Percentiles rank a stretch among this genome's conserved stretches.
Evolutionary conservation across 2,329 filamentous ascomycete genomes (phyloP).

Genomic region (Xylaria sp.): DNA sequence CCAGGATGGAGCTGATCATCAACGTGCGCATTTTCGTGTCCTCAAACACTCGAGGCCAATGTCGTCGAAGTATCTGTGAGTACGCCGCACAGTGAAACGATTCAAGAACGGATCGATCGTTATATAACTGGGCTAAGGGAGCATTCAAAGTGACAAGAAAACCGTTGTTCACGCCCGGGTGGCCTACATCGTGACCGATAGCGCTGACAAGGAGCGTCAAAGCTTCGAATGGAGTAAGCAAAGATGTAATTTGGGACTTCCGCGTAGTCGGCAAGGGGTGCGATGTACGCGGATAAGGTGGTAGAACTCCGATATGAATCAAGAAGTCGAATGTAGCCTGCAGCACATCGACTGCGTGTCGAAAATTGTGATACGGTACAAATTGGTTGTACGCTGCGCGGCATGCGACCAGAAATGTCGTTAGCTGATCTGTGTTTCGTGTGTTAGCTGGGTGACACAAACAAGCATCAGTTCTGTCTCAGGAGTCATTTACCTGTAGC

Average conservation of each 20-base stretch:
- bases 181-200: conserved; percentile 98
- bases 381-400: conserved; percentile 96
- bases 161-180: conserved; percentile 97
- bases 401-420: conserved; percentile 86
- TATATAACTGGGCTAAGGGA: conserved; percentile 93
- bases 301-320: conserved; percentile 79
- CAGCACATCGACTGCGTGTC: conserved; percentile 94
- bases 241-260: conserved; percentile 74
- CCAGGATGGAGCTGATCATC: conserved; percentile 97
- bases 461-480: conserved; percentile 33
- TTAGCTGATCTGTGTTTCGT: conserved; percentile 74
- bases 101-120: conserved; percentile 95
- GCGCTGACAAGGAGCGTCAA: conserved; percentile 91
- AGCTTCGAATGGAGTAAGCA: conserved; percentile 88
- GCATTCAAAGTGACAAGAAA: conserved; percentile 93
- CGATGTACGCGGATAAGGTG: conserved; percentile 67
- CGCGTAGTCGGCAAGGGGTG: conserved; percentile 47
- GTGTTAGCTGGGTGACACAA: conserved; percentile 54
- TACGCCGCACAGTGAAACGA: conserved; percentile 98
- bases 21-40: conserved; percentile 83
- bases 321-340: conserved; percentile 94
- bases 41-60: conserved; percentile 88
- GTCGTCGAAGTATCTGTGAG: conserved; percentile 90
- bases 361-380: conserved; percentile 98
- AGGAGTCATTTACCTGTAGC: conserved; percentile 70